Percentiles rank a stretch among this genome's conserved stretches.
phyloP scores from a whole-genome alignment of 345 rosid genomes.

The Murraya paniculata region DNA sequence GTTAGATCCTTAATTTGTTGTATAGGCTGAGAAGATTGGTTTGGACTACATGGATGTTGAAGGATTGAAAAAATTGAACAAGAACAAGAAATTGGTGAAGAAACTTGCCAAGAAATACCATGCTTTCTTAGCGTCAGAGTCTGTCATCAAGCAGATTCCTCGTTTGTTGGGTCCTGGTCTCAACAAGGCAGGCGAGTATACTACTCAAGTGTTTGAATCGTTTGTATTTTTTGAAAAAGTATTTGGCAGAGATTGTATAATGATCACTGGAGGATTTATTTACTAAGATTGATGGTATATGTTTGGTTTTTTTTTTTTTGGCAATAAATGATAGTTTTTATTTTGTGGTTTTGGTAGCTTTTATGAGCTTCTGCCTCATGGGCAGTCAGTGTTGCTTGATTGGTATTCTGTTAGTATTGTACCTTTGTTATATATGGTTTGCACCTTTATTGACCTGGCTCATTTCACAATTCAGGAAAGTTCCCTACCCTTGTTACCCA shows the following conservation, averaged over 20 bases:
- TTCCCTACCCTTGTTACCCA: conserved; percentile 76
- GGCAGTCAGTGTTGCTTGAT: not conserved
- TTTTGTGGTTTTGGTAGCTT: not conserved
- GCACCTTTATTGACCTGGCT: not conserved
- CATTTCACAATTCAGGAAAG: conserved; percentile 45
- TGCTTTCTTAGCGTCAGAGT: conserved; percentile 77
- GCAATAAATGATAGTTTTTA: not conserved
- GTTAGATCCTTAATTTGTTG: not conserved
- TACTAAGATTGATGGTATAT: not conserved
- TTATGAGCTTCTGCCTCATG: not conserved
- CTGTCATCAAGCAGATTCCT: conserved; percentile 83
- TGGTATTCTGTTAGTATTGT: not conserved
- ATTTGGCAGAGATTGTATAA: too few species aligned
- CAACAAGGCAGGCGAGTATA: conserved; percentile 81
- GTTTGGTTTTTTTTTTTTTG: not conserved
- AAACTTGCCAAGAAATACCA: conserved; percentile 79
- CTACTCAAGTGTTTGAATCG: not conserved
- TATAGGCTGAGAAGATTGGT: conserved; percentile 69
- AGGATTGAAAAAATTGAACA: conserved; percentile 69
- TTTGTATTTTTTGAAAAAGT: too few species aligned
- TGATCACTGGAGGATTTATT: too few species aligned
- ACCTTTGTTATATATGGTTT: not conserved
- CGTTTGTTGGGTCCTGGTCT: conserved; percentile 87
- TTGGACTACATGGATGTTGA: conserved; percentile 75
- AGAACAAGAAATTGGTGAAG: conserved; percentile 80